A percentile compares a stretch with the other conserved stretches of the same genome.
Evolutionary conservation across 1,139 yeast species (phyloP).

Genomic region (Suhomyces anneliseae): DNA sequence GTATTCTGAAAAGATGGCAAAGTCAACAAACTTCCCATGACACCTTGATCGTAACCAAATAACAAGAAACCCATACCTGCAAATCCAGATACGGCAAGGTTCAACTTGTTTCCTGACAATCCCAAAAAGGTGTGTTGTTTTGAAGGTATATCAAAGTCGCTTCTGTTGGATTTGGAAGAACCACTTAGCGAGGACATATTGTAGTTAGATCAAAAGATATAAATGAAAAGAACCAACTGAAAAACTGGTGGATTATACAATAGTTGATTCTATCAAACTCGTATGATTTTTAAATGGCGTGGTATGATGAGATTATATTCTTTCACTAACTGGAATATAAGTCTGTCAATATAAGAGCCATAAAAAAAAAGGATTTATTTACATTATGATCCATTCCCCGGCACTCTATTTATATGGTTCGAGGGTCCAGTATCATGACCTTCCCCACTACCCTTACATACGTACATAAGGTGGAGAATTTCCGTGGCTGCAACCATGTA

Average conservation of each 20-base stretch:
- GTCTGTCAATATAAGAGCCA: too few species aligned
- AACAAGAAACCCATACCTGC: constrained; percentile 35
- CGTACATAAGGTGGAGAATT: too few species aligned
- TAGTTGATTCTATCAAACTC: too few species aligned
- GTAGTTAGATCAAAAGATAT: not conserved
- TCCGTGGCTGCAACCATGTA: too few species aligned
- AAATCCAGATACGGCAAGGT: constrained; percentile 27
- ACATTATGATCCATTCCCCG: not conserved
- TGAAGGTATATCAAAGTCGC: not conserved
- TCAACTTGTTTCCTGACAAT: constrained; percentile 26
- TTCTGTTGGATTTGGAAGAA: not conserved
- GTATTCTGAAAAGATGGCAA: constrained; percentile 36
- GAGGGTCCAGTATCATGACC: not conserved
- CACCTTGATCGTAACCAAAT: constrained; percentile 53
- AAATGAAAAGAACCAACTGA: too few species aligned
- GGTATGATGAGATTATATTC: too few species aligned
- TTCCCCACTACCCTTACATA: too few species aligned
- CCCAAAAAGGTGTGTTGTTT: constrained; percentile 23
- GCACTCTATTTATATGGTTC: not conserved
- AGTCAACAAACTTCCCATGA: constrained; percentile 48
- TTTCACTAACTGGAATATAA: too few species aligned
- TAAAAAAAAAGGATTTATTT: not conserved
- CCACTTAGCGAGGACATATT: not conserved
- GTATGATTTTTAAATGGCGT: too few species aligned
- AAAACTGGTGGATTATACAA: too few species aligned